These are phyloP conservation scores for Gossypium raimondii DNA, from an alignment of 345 rosid species.

Conservation along the genomic window DNA sequence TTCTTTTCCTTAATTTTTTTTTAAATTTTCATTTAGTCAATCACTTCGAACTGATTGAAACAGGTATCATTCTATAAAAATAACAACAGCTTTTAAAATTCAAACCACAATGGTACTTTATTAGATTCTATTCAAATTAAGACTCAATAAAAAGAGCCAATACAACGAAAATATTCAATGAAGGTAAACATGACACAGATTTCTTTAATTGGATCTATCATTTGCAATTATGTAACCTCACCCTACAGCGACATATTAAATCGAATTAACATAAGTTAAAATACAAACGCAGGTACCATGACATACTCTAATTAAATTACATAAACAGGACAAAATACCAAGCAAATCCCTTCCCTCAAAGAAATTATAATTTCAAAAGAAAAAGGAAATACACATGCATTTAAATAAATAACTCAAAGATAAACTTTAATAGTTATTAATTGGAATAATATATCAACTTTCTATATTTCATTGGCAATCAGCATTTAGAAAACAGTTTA, in stretches of 20 bases:
- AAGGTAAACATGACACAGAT: background rate
- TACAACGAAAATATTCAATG: background rate
- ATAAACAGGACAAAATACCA: background rate
- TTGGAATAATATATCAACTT: background rate
- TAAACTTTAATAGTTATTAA: background rate
- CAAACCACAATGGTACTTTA: background rate
- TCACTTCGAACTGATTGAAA: background rate
- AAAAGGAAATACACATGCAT: background rate
- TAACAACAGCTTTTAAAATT: background rate
- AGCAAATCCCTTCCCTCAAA: background rate
- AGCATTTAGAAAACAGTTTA: background rate
- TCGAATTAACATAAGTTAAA: background rate
- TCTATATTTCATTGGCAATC: background rate
- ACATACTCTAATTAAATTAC: background rate
- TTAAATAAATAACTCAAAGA: background rate
- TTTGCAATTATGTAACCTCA: background rate
- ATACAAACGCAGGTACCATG: background rate
- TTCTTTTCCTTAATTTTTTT: background rate
- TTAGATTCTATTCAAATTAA: background rate
- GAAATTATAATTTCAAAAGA: background rate
- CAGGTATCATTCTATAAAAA: background rate
- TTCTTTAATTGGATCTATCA: background rate
- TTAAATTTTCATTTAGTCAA: background rate
- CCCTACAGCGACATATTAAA: background rate
- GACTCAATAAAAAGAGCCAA: background rate